phyloP scores from a whole-genome alignment of 2,329 filamentous ascomycete genomes.

The Clonostachys sp. region DNA sequence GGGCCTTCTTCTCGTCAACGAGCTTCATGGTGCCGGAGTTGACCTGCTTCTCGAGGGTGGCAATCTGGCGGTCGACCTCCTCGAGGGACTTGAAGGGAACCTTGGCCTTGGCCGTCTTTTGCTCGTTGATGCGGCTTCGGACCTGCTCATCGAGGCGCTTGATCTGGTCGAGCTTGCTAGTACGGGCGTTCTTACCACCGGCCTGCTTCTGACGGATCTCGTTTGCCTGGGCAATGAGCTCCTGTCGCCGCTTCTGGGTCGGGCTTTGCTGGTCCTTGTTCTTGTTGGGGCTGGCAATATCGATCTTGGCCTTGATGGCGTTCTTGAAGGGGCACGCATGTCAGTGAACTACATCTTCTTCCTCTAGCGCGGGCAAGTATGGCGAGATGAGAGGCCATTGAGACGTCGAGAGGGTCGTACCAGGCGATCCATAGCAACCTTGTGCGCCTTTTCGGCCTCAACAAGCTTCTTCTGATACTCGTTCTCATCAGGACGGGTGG shows the following conservation, averaged over 20 bases:
- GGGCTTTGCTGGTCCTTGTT: slow-evolving; percentile 77
- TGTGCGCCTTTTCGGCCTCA: slow-evolving; percentile 82
- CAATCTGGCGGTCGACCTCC: slow-evolving; percentile 82
- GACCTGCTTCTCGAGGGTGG: slow-evolving; percentile 76
- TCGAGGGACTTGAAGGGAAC: slow-evolving; percentile 82
- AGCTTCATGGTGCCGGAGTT: slow-evolving; percentile 89
- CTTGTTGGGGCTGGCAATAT: slow-evolving; percentile 70
- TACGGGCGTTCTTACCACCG: slow-evolving; percentile 78
- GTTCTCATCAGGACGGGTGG: slow-evolving; percentile 83
- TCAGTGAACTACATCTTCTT: too few species aligned
- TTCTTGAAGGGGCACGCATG: slow-evolving; percentile 49
- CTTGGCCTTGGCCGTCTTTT: slow-evolving; percentile 79
- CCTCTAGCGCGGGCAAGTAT: slow-evolving; percentile 3
- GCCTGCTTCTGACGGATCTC: slow-evolving; percentile 85
- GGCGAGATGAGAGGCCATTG: slow-evolving; percentile 6
- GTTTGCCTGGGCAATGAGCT: slow-evolving; percentile 77
- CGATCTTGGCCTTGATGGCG: slow-evolving; percentile 82
- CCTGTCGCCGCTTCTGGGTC: slow-evolving; percentile 75
- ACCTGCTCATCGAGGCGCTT: slow-evolving; percentile 88
- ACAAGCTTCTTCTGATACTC: slow-evolving; percentile 75
- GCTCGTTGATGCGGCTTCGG: slow-evolving; percentile 78
- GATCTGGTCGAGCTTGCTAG: slow-evolving; percentile 79
- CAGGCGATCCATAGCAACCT: slow-evolving; percentile 62
- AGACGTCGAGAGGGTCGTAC: slow-evolving; percentile 19
- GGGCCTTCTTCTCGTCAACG: slow-evolving; percentile 94